Conservation (phyloP, 371 early-diverging fungal species). For the Lichtheimia corymbifera region DNA sequence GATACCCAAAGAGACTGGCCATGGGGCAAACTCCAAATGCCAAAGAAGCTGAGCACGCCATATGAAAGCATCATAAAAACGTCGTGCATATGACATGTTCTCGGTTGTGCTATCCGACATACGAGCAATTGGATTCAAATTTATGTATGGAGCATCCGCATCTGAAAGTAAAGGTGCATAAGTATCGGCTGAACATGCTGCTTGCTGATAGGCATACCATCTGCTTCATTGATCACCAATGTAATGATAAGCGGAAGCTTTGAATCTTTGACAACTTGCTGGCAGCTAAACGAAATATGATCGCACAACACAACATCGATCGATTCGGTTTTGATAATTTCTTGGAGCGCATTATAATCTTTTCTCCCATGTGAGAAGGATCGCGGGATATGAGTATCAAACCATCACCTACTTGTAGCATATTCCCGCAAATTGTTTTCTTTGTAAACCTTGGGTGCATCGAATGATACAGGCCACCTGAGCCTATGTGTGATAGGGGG, state of each 20-base stretch:
- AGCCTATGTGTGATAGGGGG: background rate
- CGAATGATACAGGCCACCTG: background rate
- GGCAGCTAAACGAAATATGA: conserved; percentile 4
- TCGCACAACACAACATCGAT: conserved; percentile 18
- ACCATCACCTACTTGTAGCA: background rate
- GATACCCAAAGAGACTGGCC: background rate
- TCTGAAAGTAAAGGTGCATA: background rate
- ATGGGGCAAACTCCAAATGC: background rate
- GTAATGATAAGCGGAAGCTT: conserved; percentile 13
- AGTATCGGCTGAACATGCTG: background rate
- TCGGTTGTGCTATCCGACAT: conserved; percentile 14
- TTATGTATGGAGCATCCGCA: conserved; percentile 27
- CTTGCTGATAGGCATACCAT: conserved; percentile 4
- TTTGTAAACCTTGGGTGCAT: background rate
- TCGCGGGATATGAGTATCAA: background rate
- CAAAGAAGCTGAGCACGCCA: background rate
- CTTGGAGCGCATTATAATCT: conserved; percentile 5
- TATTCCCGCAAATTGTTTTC: background rate
- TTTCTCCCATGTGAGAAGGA: too few species aligned
- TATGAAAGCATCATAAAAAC: conserved; percentile 20
- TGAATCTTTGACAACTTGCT: conserved; percentile 7
- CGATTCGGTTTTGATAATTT: conserved; percentile 1
- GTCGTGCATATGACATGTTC: conserved; percentile 8
- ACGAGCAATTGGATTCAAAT: conserved; percentile 6
- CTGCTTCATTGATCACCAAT: conserved; percentile 3